Percentiles rank a stretch among this genome's conserved stretches.
Evolutionary conservation across 2,329 filamentous ascomycete species (phyloP).

Genomic region (Alternaria sp.): DNA sequence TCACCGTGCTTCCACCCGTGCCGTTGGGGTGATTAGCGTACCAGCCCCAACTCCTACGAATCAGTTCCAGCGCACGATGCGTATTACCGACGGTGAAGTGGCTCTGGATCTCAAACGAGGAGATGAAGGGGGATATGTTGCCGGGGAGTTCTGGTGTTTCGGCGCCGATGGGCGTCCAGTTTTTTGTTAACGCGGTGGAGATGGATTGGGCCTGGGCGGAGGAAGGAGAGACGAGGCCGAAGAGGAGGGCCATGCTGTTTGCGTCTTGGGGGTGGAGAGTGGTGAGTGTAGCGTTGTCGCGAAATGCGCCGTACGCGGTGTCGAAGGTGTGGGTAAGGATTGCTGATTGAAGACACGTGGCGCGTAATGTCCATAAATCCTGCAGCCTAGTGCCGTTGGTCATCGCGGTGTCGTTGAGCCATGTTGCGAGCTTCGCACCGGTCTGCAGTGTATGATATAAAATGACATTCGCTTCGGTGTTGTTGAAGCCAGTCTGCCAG

Average conservation of each 20-base stretch:
- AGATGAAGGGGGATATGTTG: slow-evolving; percentile 52
- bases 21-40: slow-evolving; percentile 41
- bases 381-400: background rate
- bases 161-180: slow-evolving; percentile 44
- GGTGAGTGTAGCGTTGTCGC: slow-evolving; percentile 28
- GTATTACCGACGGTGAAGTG: slow-evolving; percentile 38
- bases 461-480: slow-evolving; percentile 46
- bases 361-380: background rate
- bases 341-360: slow-evolving; percentile 14
- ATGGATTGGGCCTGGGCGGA: slow-evolving; percentile 21
- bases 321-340: slow-evolving; percentile 19
- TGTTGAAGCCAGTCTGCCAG: slow-evolving; percentile 40
- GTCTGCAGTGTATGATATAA: slow-evolving; percentile 42
- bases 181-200: slow-evolving; percentile 25
- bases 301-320: slow-evolving; percentile 14
- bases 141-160: slow-evolving; percentile 47
- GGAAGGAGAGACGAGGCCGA: slow-evolving; percentile 26
- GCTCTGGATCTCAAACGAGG: slow-evolving; percentile 47
- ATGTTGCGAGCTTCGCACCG: slow-evolving; percentile 28
- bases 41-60: slow-evolving; percentile 42
- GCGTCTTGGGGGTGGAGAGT: slow-evolving; percentile 35
- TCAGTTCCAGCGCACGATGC: slow-evolving; percentile 39
- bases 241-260: slow-evolving; percentile 34
- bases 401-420: slow-evolving; percentile 8
- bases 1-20: slow-evolving; percentile 46